phyloP scores from a whole-genome alignment of 176 grass and related monocot species.

The Ananas comosus region DNA sequence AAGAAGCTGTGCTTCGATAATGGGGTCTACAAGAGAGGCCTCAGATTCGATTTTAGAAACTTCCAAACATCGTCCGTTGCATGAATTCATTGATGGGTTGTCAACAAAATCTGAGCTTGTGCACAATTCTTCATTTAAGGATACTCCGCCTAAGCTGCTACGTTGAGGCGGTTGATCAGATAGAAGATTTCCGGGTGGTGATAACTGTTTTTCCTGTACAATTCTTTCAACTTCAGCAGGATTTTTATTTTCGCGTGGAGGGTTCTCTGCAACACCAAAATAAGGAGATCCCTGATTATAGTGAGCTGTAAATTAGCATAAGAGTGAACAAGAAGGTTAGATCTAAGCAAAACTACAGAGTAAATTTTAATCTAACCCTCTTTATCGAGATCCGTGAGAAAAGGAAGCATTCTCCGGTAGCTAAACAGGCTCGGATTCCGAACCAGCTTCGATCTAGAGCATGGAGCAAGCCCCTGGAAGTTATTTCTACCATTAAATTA shows the following conservation, averaged over 20 bases:
- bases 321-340: background rate
- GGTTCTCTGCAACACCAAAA: constrained; percentile 8
- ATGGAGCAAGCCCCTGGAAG: constrained; percentile 41
- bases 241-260: background rate
- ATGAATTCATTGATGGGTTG: constrained; percentile 4
- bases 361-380: constrained; percentile 9
- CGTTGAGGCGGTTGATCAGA: background rate
- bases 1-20: constrained; percentile 21
- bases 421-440: constrained; percentile 50
- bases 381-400: constrained; percentile 63
- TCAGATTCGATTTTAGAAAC: constrained; percentile 15
- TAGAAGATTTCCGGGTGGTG: background rate
- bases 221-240: constrained; percentile 8
- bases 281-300: constrained; percentile 28
- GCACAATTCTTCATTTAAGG: constrained; percentile 17
- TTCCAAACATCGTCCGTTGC: background rate
- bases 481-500: background rate
- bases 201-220: constrained; percentile 6
- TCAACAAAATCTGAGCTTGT: constrained; percentile 25
- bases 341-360: background rate
- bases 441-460: constrained; percentile 44
- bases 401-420: constrained; percentile 89
- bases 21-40: constrained; percentile 25
- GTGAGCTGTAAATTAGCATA: background rate
- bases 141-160: constrained; percentile 1